Conservation (phyloP, 805 yeast species). For the Metschnikowia peoriensis region DNA sequence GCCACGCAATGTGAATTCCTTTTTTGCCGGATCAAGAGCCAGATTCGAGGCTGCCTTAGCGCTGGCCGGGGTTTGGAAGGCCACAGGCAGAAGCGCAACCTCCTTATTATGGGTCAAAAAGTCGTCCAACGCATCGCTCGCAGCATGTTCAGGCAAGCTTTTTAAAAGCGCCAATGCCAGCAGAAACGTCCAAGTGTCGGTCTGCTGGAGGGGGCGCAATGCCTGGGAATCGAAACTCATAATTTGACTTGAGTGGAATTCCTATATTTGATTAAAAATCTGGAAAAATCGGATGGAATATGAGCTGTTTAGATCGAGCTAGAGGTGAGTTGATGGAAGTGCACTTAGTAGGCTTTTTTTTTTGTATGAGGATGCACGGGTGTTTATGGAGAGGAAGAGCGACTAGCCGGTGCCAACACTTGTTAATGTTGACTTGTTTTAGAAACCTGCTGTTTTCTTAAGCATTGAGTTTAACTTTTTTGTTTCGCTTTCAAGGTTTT, state of each 20-base stretch:
- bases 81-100: conserved; percentile 31
- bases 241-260: neutral
- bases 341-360: neutral
- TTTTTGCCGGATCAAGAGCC: conserved; percentile 9
- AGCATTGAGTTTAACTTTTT: too few relatives aligned
- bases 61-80: conserved; percentile 21
- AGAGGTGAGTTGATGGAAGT: neutral
- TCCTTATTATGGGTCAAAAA: conserved; percentile 33
- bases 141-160: conserved; percentile 29
- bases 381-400: neutral
- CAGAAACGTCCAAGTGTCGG: conserved; percentile 36
- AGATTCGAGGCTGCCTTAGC: neutral
- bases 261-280: neutral
- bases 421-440: too few relatives aligned
- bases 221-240: neutral
- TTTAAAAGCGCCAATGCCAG: conserved; percentile 35
- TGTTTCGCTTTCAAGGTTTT: too few relatives aligned
- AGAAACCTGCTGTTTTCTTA: too few relatives aligned
- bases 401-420: neutral
- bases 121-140: conserved; percentile 39
- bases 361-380: conserved; percentile 1
- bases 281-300: neutral
- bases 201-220: conserved; percentile 18
- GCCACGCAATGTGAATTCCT: conserved; percentile 41
- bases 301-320: neutral